Conservation (phyloP, 2,329 filamentous ascomycete species). For the Chaetomiaceae sp. region DNA sequence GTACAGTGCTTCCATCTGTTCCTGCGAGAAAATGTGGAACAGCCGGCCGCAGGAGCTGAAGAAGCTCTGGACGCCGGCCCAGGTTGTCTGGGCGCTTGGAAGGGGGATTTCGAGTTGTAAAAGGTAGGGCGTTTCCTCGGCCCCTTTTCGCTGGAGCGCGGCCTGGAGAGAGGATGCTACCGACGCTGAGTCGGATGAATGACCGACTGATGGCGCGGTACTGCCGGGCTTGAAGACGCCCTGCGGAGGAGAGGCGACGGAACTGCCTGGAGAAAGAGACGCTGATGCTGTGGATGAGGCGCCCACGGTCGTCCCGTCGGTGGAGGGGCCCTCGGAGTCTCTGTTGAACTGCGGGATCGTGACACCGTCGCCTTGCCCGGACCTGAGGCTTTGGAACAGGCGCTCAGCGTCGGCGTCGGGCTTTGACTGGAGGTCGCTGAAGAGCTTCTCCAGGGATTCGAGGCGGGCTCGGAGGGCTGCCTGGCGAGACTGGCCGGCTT, state of each 20-base stretch:
- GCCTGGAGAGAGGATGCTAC: no score
- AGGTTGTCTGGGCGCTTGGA: conserved; percentile 21
- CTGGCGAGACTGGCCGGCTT: conserved; percentile 31
- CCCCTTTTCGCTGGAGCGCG: background rate
- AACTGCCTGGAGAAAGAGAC: background rate
- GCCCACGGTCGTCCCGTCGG: background rate
- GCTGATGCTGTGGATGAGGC: background rate
- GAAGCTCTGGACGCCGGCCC: conserved; percentile 26
- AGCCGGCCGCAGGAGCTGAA: conserved; percentile 27
- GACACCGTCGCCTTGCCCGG: conserved; percentile 17
- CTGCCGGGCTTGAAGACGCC: background rate
- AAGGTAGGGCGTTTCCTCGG: background rate
- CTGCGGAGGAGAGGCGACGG: background rate
- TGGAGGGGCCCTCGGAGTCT: background rate
- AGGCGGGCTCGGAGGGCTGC: conserved; percentile 31
- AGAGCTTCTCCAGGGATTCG: conserved; percentile 28
- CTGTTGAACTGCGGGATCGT: conserved; percentile 1
- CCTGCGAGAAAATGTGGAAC: conserved; percentile 30
- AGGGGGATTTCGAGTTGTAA: conserved; percentile 23
- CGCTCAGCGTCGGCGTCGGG: conserved; percentile 25
- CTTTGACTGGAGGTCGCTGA: conserved; percentile 25
- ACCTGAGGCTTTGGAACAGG: conserved; percentile 28
- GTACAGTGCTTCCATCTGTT: conserved; percentile 22
- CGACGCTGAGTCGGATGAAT: background rate
- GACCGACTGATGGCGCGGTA: background rate